Evolutionary conservation across 257 asterid genomes (phyloP).

Genomic region (Vinca minor): DNA sequence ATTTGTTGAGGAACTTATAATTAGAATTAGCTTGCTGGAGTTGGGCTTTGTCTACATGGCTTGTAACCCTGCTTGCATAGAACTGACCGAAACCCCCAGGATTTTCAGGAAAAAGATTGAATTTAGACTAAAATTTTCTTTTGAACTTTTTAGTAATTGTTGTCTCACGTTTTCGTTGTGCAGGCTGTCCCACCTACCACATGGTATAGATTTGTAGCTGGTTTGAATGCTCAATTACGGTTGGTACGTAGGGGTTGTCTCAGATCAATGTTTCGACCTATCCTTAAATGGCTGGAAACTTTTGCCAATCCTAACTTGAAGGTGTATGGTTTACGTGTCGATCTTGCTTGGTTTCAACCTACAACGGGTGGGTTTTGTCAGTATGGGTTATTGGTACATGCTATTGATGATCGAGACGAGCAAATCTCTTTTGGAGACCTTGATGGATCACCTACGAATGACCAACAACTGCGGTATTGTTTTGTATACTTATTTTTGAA

Average conservation of each 20-base stretch:
- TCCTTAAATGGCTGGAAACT: conserved; percentile 73
- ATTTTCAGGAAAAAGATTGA: neutral
- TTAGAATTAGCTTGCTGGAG: neutral
- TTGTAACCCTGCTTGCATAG: neutral
- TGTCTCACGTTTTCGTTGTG: neutral
- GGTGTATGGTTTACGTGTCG: conserved; percentile 53
- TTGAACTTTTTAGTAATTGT: neutral
- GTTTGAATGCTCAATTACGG: conserved; percentile 95
- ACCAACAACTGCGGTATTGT: conserved; percentile 49
- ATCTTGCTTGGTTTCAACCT: conserved; percentile 84
- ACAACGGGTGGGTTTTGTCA: conserved; percentile 62
- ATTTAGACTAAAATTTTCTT: too few species aligned
- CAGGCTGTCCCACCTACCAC: conserved; percentile 91
- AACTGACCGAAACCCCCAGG: neutral
- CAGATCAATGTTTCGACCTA: conserved; percentile 53
- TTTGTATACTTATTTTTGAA: conserved; percentile 11
- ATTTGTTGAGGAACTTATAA: neutral
- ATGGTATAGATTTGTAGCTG: conserved; percentile 98
- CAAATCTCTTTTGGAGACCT: conserved; percentile 30
- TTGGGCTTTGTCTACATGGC: neutral
- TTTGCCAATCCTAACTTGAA: conserved; percentile 81
- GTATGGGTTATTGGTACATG: conserved; percentile 67
- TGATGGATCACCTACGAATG: conserved; percentile 43
- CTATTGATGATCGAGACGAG: conserved; percentile 50
- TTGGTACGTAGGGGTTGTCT: conserved; percentile 84